Percentiles rank a stretch among this genome's conserved stretches.
These are phyloP conservation scores for Solanum hybrid DNA, from an alignment of 305 asterid genomes.

Conservation along the genomic window DNA sequence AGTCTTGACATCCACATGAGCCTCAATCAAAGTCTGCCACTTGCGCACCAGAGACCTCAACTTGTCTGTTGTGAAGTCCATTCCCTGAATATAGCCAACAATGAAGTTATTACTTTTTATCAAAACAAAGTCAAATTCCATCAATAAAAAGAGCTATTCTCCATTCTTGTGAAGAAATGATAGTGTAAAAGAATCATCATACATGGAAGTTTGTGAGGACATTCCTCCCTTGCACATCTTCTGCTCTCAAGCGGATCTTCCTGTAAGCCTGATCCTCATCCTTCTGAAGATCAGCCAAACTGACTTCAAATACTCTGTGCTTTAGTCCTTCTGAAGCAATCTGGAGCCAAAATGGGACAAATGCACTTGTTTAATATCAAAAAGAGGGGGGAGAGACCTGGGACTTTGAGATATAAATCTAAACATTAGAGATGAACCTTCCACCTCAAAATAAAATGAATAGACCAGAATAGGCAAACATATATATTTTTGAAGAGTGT, in stretches of 20 bases:
- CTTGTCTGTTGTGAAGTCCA: conserved; percentile 84
- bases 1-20: conserved; percentile 84
- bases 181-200: background rate
- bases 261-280: conserved; percentile 33
- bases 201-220: conserved; percentile 33
- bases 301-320: conserved; percentile 27
- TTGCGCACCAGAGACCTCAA: conserved; percentile 75
- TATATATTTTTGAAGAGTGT: background rate
- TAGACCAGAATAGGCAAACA: background rate
- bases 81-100: conserved; percentile 36
- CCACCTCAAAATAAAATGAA: background rate
- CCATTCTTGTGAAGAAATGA: background rate
- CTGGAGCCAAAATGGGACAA: background rate
- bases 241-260: conserved; percentile 32
- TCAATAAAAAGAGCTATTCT: background rate
- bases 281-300: conserved; percentile 32
- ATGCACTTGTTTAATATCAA: background rate
- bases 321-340: conserved; percentile 20
- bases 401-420: background rate
- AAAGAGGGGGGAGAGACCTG: background rate
- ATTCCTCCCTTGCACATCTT: conserved; percentile 32
- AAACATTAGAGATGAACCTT: background rate
- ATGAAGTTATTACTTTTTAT: background rate
- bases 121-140: background rate
- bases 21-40: conserved; percentile 74